Conservation (phyloP, 148 eudicot species). For the Fagopyrum homotropicum region DNA sequence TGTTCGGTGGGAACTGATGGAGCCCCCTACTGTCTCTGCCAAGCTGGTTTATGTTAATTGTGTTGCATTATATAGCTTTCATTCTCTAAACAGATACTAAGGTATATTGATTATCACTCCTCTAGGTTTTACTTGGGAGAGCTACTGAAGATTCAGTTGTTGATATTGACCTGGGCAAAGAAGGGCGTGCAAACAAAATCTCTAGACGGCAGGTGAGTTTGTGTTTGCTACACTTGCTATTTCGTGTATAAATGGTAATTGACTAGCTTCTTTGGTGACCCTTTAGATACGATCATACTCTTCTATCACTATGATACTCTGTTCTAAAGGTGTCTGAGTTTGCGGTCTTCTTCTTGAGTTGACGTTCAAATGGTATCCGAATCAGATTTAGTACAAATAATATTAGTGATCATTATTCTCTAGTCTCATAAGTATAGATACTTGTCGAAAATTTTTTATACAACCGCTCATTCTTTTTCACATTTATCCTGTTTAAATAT, state of each 20-base stretch:
- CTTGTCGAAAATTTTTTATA: background rate
- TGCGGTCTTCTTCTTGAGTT: background rate
- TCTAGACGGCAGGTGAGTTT: slow-evolving; percentile 81
- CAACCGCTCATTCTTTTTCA: background rate
- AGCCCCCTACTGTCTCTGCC: background rate
- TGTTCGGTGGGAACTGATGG: too few species aligned
- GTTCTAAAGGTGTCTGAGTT: background rate
- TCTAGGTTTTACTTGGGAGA: slow-evolving; percentile 82
- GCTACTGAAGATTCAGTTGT: slow-evolving; percentile 58
- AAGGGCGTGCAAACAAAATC: slow-evolving; percentile 74
- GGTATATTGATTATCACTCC: background rate
- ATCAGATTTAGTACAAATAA: background rate
- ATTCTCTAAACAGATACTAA: background rate
- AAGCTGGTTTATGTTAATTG: background rate
- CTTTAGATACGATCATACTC: background rate
- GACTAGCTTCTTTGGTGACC: background rate
- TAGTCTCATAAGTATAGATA: background rate
- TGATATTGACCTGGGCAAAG: slow-evolving; percentile 82
- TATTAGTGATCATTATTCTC: background rate
- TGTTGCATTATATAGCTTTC: background rate
- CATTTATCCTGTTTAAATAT: background rate
- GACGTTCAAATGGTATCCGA: background rate
- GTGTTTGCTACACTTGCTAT: background rate
- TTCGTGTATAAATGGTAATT: background rate
- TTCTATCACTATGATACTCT: background rate